Evolutionary conservation across 2,329 filamentous ascomycete genomes (phyloP).

Genomic region (Aspergillus thermomutatus): DNA sequence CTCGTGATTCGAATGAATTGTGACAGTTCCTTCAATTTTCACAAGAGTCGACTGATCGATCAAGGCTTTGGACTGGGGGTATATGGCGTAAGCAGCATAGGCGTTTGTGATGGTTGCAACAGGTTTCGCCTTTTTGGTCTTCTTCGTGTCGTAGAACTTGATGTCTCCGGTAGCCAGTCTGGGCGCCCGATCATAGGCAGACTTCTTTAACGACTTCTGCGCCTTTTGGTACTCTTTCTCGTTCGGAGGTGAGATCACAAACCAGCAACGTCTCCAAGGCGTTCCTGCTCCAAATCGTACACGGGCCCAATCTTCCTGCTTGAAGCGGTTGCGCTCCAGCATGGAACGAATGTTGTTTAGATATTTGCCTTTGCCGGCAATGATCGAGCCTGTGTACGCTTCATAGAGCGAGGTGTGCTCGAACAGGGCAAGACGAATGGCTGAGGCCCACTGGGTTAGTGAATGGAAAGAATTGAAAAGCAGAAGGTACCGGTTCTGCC

Average conservation of each 20-base stretch:
- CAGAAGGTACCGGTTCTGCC: conserved; percentile 88
- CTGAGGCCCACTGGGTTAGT: conserved; percentile 91
- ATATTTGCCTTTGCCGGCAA: conserved; percentile 86
- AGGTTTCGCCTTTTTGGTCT: conserved; percentile 84
- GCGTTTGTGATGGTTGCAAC: conserved; percentile 90
- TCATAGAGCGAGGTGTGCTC: conserved; percentile 92
- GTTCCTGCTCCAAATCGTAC: conserved; percentile 95
- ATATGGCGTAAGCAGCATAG: conserved; percentile 91
- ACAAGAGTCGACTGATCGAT: conserved; percentile 93
- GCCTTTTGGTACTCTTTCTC: conserved; percentile 86
- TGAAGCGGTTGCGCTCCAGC: conserved; percentile 74
- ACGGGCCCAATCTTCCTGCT: conserved; percentile 87
- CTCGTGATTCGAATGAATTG: conserved; percentile 75
- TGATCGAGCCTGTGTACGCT: conserved; percentile 91
- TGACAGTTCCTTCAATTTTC: conserved; percentile 89
- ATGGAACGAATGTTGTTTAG: conserved; percentile 89
- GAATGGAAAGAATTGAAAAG: conserved; percentile 96
- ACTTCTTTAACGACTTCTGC: conserved; percentile 75
- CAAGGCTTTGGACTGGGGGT: conserved; percentile 87
- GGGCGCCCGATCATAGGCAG: conserved; percentile 72
- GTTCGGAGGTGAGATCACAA: conserved; percentile 85
- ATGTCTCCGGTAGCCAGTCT: conserved; percentile 79
- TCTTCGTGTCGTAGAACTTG: conserved; percentile 92
- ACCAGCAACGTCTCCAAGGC: conserved; percentile 96
- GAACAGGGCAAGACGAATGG: conserved; percentile 88